These are phyloP conservation scores for Kappamyces sp. DNA, from an alignment of 192 early-diverging fungal species.

Conservation along the genomic window DNA sequence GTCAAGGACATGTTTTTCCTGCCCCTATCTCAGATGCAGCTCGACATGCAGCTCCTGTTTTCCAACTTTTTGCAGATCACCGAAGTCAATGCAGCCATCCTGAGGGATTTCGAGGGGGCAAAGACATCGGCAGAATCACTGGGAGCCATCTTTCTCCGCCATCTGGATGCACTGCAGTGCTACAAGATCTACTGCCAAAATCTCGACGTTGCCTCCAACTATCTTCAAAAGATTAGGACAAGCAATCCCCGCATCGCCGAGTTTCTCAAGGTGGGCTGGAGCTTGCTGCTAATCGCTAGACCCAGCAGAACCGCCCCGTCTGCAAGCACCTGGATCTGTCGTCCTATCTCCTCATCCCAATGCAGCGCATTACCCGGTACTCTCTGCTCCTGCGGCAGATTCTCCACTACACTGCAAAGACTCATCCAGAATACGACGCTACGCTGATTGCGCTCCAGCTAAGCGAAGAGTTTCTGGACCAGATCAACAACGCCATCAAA, in stretches of 20 bases:
- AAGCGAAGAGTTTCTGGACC: constrained; percentile 34
- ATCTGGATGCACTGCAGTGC: constrained; percentile 46
- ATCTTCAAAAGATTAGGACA: constrained; percentile 48
- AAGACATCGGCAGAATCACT: constrained; percentile 50
- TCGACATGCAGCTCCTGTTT: constrained; percentile 38
- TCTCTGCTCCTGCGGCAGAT: constrained; percentile 50
- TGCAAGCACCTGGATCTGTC: constrained; percentile 71
- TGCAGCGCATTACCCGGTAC: constrained; percentile 56
- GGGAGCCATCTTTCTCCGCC: constrained; percentile 34
- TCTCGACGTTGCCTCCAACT: constrained; percentile 54
- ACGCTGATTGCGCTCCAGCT: constrained; percentile 35
- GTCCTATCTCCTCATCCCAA: constrained; percentile 59
- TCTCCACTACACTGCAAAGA: constrained; percentile 47
- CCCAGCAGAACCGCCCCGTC: constrained; percentile 46
- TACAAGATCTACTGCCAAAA: constrained; percentile 65
- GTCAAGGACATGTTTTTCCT: constrained; percentile 63
- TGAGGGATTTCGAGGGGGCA: constrained; percentile 59
- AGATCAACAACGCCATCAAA: constrained; percentile 39
- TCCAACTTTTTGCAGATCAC: constrained; percentile 56
- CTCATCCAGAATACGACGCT: constrained; percentile 42
- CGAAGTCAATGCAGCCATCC: constrained; percentile 56
- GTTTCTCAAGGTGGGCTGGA: constrained; percentile 56
- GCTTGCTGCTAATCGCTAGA: constrained; percentile 26
- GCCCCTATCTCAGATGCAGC: constrained; percentile 43
- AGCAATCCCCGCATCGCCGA: constrained; percentile 48